Evolutionary conservation across 2,329 filamentous ascomycete species (phyloP).

Genomic region (Botrytis paeoniae): DNA sequence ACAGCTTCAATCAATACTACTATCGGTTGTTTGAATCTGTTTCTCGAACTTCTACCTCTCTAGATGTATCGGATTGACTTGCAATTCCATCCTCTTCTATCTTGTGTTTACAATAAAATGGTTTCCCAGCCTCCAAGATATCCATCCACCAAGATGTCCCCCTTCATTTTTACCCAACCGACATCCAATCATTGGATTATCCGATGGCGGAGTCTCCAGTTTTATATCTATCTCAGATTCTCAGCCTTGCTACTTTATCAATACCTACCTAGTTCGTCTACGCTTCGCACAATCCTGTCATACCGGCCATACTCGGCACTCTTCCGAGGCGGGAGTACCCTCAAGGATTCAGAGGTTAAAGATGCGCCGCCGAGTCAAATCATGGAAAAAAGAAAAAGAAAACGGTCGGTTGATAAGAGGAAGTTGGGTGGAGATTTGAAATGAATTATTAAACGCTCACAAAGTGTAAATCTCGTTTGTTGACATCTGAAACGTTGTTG

Average conservation of each 20-base stretch:
- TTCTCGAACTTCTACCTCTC: not conserved
- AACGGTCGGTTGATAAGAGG: conserved; percentile 4
- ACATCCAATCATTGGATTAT: conserved; percentile 12
- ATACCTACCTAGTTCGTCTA: not conserved
- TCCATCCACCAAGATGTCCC: not conserved
- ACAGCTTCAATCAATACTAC: not conserved
- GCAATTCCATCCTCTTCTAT: not conserved
- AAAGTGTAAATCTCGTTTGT: conserved; percentile 7
- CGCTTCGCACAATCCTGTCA: not conserved
- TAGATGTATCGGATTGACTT: not conserved
- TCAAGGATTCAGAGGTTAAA: not conserved
- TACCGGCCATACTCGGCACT: not conserved
- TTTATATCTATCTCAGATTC: not conserved
- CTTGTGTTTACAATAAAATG: not conserved
- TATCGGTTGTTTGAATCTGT: not conserved
- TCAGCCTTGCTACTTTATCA: conserved; percentile 4
- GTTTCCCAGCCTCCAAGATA: conserved; percentile 12
- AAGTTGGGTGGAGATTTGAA: not conserved
- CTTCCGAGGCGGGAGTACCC: conserved; percentile 8
- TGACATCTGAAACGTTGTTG: not conserved
- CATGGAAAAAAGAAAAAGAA: not conserved
- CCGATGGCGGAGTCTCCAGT: conserved; percentile 11
- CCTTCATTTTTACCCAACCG: not conserved
- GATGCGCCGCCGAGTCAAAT: not conserved
- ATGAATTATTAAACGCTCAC: not conserved